A percentile compares a stretch with the other conserved stretches of the same genome.
phyloP scores from a whole-genome alignment of 805 yeast genomes.

The Zygosaccharomyces gambellarensis region DNA sequence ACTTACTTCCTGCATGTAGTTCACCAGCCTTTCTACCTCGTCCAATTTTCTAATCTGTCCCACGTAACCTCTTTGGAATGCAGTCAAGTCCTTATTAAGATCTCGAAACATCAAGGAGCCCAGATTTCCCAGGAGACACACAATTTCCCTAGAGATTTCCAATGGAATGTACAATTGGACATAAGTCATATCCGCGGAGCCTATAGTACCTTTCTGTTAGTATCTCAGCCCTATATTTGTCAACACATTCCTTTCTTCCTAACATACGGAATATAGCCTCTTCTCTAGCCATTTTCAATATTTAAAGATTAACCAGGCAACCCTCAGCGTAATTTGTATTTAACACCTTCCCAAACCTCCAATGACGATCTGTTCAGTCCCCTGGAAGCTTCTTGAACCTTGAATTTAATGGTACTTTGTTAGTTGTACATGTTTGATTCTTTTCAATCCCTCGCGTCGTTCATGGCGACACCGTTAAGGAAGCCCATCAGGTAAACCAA shows the following conservation, averaged over 20 bases:
- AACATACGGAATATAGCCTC: constrained; percentile 41
- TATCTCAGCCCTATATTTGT: not conserved
- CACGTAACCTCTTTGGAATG: constrained; percentile 89
- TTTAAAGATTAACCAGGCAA: not conserved
- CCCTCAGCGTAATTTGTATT: not conserved
- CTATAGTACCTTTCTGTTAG: constrained; percentile 5
- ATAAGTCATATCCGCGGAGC: constrained; percentile 96
- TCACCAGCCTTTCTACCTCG: constrained; percentile 72
- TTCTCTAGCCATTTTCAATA: constrained; percentile 27
- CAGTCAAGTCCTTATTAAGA: constrained; percentile 70
- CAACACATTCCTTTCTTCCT: not conserved
- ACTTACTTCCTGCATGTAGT: constrained; percentile 46
- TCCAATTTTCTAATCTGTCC: constrained; percentile 78
- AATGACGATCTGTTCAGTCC: not conserved
- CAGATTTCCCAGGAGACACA: constrained; percentile 78
- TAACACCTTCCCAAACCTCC: not conserved
- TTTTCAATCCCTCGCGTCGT: constrained; percentile 1
- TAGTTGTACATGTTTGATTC: not conserved
- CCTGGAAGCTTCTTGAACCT: not conserved
- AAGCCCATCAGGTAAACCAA: not conserved
- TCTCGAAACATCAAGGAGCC: constrained; percentile 87
- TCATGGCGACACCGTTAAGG: constrained; percentile 3
- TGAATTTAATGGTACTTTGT: too few species aligned
- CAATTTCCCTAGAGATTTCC: constrained; percentile 81
- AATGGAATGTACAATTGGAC: constrained; percentile 83